Evolutionary conservation across 2,329 filamentous ascomycete species (phyloP).

Genomic region (Seiridium cupressi): DNA sequence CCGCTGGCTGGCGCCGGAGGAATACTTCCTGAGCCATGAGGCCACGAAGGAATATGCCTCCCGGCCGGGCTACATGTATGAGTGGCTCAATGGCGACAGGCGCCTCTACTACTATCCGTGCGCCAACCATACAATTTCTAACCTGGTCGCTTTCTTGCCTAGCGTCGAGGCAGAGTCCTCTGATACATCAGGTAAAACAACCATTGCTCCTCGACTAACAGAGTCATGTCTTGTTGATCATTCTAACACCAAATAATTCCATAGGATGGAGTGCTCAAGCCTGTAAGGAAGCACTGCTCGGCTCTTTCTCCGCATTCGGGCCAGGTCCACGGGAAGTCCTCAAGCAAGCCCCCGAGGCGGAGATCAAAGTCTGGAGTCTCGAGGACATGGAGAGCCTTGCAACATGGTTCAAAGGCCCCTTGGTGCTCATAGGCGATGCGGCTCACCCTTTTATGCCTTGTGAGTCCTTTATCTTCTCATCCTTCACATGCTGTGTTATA

Average conservation of each 20-base stretch:
- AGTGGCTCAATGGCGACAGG: constrained; percentile 31
- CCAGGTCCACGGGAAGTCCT: not conserved
- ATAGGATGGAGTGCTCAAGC: not conserved
- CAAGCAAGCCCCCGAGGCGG: not conserved
- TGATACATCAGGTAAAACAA: not conserved
- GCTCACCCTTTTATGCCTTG: constrained; percentile 2
- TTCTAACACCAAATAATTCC: not conserved
- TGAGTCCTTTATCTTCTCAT: not conserved
- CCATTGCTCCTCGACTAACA: no score
- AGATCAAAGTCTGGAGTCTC: not conserved
- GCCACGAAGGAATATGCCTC: constrained; percentile 30
- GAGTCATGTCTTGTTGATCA: not conserved
- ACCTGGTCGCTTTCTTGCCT: constrained; percentile 33
- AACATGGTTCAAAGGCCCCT: not conserved
- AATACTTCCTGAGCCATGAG: constrained; percentile 25
- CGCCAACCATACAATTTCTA: constrained; percentile 39
- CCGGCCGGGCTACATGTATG: constrained; percentile 30
- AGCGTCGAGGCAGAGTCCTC: not conserved
- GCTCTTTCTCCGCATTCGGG: not conserved
- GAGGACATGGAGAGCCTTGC: not conserved
- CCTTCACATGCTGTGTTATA: not conserved
- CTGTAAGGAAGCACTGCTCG: not conserved
- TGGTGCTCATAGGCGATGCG: not conserved
- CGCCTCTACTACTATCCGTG: constrained; percentile 48
- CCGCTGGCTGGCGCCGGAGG: constrained; percentile 49